Conservation (phyloP, 1,139 yeast genomes). For the Hansenula sp. region DNA sequence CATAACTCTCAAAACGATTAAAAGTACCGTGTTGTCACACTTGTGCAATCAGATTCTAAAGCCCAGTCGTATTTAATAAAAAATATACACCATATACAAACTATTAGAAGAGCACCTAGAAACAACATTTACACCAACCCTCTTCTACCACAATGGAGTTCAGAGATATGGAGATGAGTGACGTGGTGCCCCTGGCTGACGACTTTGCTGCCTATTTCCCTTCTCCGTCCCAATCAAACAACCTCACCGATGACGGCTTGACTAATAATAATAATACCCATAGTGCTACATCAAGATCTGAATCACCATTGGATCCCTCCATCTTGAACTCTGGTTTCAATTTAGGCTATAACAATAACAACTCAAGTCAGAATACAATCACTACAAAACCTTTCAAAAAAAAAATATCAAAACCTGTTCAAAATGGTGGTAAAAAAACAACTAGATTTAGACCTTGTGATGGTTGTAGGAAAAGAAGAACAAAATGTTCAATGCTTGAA, state of each 20-base stretch:
- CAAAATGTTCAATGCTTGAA: slow-evolving; percentile 25
- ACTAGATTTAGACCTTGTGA: slow-evolving; percentile 21
- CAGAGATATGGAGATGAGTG: neutral
- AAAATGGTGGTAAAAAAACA: slow-evolving; percentile 5
- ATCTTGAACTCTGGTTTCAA: neutral
- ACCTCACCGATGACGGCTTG: neutral
- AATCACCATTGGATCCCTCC: neutral
- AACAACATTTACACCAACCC: neutral
- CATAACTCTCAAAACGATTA: no score
- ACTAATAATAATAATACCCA: no score
- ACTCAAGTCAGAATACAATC: slow-evolving; percentile 1
- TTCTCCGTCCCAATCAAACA: neutral
- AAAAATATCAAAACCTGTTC: neutral
- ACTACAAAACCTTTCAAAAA: slow-evolving; percentile 2
- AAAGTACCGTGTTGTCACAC: no score
- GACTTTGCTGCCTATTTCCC: neutral
- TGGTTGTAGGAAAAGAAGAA: slow-evolving; percentile 25
- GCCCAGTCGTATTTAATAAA: no score
- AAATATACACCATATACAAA: no score
- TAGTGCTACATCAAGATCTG: neutral
- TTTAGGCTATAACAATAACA: no score
- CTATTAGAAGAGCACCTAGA: neutral
- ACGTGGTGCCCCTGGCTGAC: neutral
- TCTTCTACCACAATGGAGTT: neutral
- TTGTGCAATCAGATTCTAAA: no score